Base-by-base conservation (phyloP, 495 filamentous ascomycete species). In the Daldinia concentrica region DNA sequence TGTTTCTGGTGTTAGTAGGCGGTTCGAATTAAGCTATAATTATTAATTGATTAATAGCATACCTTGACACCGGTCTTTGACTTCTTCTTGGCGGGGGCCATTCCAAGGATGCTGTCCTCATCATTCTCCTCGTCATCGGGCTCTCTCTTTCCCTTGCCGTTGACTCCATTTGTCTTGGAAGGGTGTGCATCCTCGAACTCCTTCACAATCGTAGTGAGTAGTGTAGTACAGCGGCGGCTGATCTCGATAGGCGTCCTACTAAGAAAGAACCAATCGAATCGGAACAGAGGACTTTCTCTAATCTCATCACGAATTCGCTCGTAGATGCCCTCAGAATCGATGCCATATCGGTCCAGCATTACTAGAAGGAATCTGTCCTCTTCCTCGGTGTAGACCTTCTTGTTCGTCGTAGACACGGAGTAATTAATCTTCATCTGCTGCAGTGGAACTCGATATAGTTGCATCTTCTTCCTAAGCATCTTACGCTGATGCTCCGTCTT, bases 221-320 rank as follows among this genome's bases (percentile, higher is more conserved):
- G 86, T 2, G 96, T 99, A 48, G 92, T 95, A 81, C 95, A 98
- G 39, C 96, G 86, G 65, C 96, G 89, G 63, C 92, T 88, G 71
- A 99, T 91, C 81, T 99, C 96, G 26, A 93, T 87, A 2, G 96
- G 94, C 2, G 96, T 99, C 14, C 96, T 87, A 74, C 92, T 95
- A 29, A 99, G 85, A 84, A 98, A 97, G 82, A 98, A 99, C 96
- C 96, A 99, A 73, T 99, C 96, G 69, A 99, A 99, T 29, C 96
- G 88, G 86, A 99, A 99, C 17, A 98, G 81, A 8, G 96, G 94
- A 57, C 90, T 94, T 69, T 99, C 95, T 8, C 95, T 90, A 68
- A 99, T 97, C 74, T 95, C 93, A 64, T 95, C 92, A 15, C 94
- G 88, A 71, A 97, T 95, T 75, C 87, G 89, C 68, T 97, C 93